A percentile compares a stretch with the other conserved stretches of the same genome.
These are phyloP conservation scores for Linaria vulgaris DNA, from an alignment of 257 asterid species.

Conservation along the genomic window DNA sequence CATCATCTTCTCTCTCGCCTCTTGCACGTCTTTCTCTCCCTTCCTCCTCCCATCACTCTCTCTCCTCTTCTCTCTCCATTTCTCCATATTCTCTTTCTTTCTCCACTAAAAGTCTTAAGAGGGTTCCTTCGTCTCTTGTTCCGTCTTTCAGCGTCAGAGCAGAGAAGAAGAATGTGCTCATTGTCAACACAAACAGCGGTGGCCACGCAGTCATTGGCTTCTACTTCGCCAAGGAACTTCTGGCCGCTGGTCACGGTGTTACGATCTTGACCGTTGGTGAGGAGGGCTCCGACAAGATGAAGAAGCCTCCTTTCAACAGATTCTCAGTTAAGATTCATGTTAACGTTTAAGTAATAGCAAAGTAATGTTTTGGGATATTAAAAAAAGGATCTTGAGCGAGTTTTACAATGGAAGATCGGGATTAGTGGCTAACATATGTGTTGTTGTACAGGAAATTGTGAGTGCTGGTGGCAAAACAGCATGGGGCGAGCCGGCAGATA, in stretches of 20 bases:
- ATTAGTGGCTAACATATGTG: conserved; percentile 19
- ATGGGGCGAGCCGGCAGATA: conserved; percentile 81
- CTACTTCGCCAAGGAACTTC: conserved; percentile 86
- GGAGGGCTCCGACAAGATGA: conserved; percentile 93
- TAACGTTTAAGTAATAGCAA: background rate
- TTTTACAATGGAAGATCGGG: background rate
- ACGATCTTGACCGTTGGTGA: conserved; percentile 84
- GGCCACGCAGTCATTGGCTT: conserved; percentile 94
- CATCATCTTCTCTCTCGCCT: conserved; percentile 45
- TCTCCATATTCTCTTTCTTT: conserved; percentile 45
- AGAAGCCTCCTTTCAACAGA: conserved; percentile 94
- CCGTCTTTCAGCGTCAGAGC: conserved; percentile 51
- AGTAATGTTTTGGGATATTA: background rate
- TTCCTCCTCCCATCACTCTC: conserved; percentile 33
- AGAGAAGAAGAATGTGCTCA: conserved; percentile 81
- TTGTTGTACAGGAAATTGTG: conserved; percentile 68
- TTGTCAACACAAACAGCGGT: conserved; percentile 85
- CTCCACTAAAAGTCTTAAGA: conserved; percentile 29
- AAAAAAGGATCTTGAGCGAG: background rate
- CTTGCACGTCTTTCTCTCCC: conserved; percentile 40
- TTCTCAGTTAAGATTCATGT: conserved; percentile 56
- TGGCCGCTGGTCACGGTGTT: conserved; percentile 71
- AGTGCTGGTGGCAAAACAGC: conserved; percentile 81
- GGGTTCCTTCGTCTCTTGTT: conserved; percentile 26
- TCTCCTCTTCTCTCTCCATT: conserved; percentile 57